These are phyloP conservation scores for Aspergillus panamensis DNA, from an alignment of 495 filamentous ascomycete genomes.

Conservation along the genomic window DNA sequence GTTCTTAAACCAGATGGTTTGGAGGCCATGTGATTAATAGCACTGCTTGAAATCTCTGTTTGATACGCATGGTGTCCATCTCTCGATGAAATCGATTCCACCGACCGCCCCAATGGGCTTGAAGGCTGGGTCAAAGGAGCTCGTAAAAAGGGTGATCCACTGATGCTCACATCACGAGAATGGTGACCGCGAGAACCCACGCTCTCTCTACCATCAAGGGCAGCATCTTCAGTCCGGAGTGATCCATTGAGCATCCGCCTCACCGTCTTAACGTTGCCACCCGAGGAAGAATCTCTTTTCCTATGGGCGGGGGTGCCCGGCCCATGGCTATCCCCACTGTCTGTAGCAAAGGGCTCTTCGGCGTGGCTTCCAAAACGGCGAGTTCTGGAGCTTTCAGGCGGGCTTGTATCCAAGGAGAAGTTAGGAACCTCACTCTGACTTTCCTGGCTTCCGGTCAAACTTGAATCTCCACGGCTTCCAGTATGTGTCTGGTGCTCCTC, in stretches of 20 bases:
- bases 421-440: slow-evolving; percentile 18
- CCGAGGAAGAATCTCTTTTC: slow-evolving; percentile 30
- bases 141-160: slow-evolving; percentile 42
- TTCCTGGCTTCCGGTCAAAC: slow-evolving; percentile 28
- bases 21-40: slow-evolving; percentile 14
- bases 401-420: slow-evolving; percentile 19
- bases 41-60: slow-evolving; percentile 19
- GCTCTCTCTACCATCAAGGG: slow-evolving; percentile 18
- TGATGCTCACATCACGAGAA: slow-evolving; percentile 40
- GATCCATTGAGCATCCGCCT: slow-evolving; percentile 23
- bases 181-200: slow-evolving; percentile 25
- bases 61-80: slow-evolving; percentile 32
- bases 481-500: slow-evolving; percentile 29
- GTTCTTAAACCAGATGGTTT: slow-evolving; percentile 36
- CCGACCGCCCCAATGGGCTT: slow-evolving; percentile 34
- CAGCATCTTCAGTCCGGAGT: slow-evolving; percentile 19
- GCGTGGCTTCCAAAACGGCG: slow-evolving; percentile 1
- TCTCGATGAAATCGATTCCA: slow-evolving; percentile 29
- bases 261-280: slow-evolving; percentile 18
- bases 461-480: slow-evolving; percentile 23
- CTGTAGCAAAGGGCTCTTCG: no score
- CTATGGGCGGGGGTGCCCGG: slow-evolving; percentile 12
- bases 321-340: slow-evolving; percentile 9
- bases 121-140: slow-evolving; percentile 30
- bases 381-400: slow-evolving; percentile 15